Evolutionary conservation across 1,284 basidiomycete species (phyloP), one percentile per base, ranked within the genome.

Genomic region (Marasmius fiardii): DNA sequence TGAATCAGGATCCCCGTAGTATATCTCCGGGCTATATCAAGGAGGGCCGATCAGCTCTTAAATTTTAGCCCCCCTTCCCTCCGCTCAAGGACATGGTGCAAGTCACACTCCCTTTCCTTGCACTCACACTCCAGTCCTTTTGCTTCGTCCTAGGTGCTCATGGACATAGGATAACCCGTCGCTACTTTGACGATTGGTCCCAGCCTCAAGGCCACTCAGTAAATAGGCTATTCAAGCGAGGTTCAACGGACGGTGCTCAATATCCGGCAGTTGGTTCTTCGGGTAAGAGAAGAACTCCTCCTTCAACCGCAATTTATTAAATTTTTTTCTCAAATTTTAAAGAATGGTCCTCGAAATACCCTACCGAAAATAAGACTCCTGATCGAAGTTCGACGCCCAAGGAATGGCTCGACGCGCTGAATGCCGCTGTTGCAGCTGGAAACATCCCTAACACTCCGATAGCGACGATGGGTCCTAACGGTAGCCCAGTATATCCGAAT

Each of bases 381-480:
- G 75, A 81, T 63, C 63, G 74, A 1, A 64, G 65, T 23, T 58
- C 68, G 16, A 74, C 87, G 58, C 87, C 90, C 10, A 64, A 75
- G 55, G 72, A 69, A 44, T 94, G 92, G 92, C 67, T 80, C 33
- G 75, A 82, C 65, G 88, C 89, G 7, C 76, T 91, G 62, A 74
- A 80, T 57, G 74, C 73, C 5, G 89, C 88, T 39, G 75, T 86
- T 35, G 63, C 74, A 16, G 80, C 83, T 3, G 88, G 88, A 49
- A 82, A 81, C 62, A 90, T 94, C 53, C 92, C 92, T 8, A 65
- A 83, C 63, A 75, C 91, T 54, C 83, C 88, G 8, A 60, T 67
- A 43, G 73, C 85, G 4, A 77, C 74, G 7, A 41, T 41, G 10
- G 39, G 39, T 41, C 16, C 70, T 37, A 66, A 71, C 47, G 65